Conservation (phyloP, 441 rosid species). For the Populus tomentosa region DNA sequence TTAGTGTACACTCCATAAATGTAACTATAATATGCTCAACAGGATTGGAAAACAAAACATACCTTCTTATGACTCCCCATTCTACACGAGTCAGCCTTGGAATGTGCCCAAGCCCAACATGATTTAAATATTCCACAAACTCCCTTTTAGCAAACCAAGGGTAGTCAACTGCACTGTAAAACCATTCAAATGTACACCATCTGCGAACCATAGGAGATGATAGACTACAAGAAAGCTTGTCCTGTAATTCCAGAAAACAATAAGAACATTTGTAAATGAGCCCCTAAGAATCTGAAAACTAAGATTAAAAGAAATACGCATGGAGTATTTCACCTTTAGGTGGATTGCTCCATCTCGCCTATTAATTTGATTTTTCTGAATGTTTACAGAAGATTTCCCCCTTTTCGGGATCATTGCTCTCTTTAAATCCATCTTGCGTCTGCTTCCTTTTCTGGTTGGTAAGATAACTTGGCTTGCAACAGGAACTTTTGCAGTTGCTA, state of each 20-base stretch:
- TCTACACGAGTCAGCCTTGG: conserved; percentile 92
- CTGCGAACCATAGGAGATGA: conserved; percentile 61
- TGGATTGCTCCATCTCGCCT: conserved; percentile 32
- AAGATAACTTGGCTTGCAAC: conserved; percentile 32
- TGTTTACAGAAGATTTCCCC: conserved; percentile 35
- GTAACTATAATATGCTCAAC: not conserved
- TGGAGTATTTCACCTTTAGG: conserved; percentile 42
- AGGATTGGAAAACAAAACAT: conserved; percentile 7
- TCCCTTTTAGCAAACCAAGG: conserved; percentile 98
- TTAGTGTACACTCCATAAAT: conserved; percentile 12
- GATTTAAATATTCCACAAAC: conserved; percentile 88
- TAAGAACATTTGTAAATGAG: not conserved
- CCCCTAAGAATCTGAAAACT: not conserved
- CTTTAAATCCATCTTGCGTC: conserved; percentile 62
- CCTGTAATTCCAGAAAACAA: conserved; percentile 39
- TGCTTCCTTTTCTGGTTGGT: conserved; percentile 45
- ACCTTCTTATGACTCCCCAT: conserved; percentile 99
- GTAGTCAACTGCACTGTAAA: conserved; percentile 93
- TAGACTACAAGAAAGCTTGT: conserved; percentile 58
- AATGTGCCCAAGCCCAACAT: conserved; percentile 90
- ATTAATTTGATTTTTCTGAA: conserved; percentile 29
- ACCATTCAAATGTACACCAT: conserved; percentile 98
- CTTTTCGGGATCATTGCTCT: conserved; percentile 36
- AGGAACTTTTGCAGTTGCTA: conserved; percentile 37
- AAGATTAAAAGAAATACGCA: conserved; percentile 9